These are phyloP conservation scores for Neonectria magnoliae DNA, from an alignment of 2,329 filamentous ascomycete species.

Conservation along the genomic window DNA sequence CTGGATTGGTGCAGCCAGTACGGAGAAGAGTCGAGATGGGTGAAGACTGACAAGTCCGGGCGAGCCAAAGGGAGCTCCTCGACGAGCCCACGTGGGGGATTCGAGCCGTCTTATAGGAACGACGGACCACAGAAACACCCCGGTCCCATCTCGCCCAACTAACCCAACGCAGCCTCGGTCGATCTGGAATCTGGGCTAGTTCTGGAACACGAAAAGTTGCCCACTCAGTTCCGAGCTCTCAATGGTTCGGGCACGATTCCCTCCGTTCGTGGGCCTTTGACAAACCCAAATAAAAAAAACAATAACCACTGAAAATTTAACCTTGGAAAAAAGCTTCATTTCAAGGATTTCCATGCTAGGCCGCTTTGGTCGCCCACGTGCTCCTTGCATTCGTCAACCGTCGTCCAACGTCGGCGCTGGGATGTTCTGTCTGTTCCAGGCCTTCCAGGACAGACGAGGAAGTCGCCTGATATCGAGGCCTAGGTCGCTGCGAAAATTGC, in stretches of 20 bases:
- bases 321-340: slow-evolving; percentile 22
- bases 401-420: too few relatives aligned
- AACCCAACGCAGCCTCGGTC: background rate
- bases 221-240: too few relatives aligned
- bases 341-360: background rate
- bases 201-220: too few relatives aligned
- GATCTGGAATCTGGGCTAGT: background rate
- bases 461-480: background rate
- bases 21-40: background rate
- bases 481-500: background rate
- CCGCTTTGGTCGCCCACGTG: background rate
- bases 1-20: too few relatives aligned
- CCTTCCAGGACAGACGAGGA: background rate
- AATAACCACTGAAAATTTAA: slow-evolving; percentile 18
- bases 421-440: background rate
- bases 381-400: background rate
- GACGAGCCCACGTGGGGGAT: background rate
- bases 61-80: background rate
- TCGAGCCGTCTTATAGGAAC: background rate
- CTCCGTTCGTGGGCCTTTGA: background rate
- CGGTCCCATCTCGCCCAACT: background rate
- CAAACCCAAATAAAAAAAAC: background rate
- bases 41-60: background rate
- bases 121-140: background rate
- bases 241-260: too few relatives aligned